Evolutionary conservation across 202 grass and related monocot genomes (phyloP), one percentile per base, ranked within the genome.

Genomic region (Schoenoplectus triqueter): DNA sequence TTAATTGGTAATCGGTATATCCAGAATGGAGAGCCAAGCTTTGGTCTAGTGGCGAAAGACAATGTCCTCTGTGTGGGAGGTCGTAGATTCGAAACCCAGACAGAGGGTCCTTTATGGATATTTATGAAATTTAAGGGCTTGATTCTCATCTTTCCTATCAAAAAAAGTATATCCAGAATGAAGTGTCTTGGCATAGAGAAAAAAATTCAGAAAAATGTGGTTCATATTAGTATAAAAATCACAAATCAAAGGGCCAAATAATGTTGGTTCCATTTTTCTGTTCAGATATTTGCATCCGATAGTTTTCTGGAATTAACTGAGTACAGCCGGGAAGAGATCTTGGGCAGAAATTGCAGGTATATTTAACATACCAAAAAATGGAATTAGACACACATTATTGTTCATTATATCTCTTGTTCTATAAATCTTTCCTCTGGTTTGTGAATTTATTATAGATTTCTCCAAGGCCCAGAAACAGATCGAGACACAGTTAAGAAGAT

Each of bases 291-390:
- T 87, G 95, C 92, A 65, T 98, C 92, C 0, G 91, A 98, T 83
- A 98, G 92, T 86, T 98, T 95, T 74, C 69, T 98, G 17, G 86
- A 89, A 78, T 88, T 98, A 72, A 98, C 92, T 60, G 91, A 98
- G 88, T 98, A 98, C 78, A 90, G 87, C 50, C 88, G 95, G 9
- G 92, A 98, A 90, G 92, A 98, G 88, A 98, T 98, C 87, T 89
- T 98, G 78, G 95, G 95, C 84, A 93, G 91, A 84, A 98, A 98
- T 75, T 98, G 95, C 85, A 95, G 95, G 95, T 98, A 68, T 84
- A 79, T 81, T 19, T 31, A 31, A 77, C 5, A 54, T 70, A 13
- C 10, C 46, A 42, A 39, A 85, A 71, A 82, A 73, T 66, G 66
- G 85, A 84, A 88, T 31, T 62, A 48, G 11, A 70, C 40, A 45